Base-by-base conservation (phyloP, 306 rosid species). In the Vicia villosa region DNA sequence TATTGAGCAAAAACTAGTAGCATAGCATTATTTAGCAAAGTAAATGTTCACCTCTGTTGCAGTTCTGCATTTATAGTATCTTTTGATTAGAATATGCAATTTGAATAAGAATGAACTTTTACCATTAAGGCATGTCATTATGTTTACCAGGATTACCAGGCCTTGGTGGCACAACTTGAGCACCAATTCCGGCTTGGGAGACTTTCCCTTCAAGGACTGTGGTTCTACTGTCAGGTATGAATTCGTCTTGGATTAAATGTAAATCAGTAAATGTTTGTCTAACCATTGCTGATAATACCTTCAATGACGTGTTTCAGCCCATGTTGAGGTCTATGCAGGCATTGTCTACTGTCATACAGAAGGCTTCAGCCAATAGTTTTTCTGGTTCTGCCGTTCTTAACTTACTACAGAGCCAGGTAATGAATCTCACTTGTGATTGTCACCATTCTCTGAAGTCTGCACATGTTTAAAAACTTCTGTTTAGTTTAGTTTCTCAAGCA, bases 81-180 rank as follows among this genome's bases (percentile, higher is more conserved):
- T 75, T 73, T 57, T 14, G 75, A 32, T 70, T 22, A 52, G 11
- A 64, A 41, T 74, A 38, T 70, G 24, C 61, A 69, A 46, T 77
- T 68, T 62, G 63, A 73, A 70, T 55, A 62, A 32, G 56, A 46
- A 22, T 66, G 62, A 58, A 9, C 75, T 76, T 69, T 59, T 70
- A 69, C 50, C 50, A n/a, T 50, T 5, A 13, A 40, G 30, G 24
- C 37, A 66, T 49, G 41, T 21, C 37, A 65, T 41, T 69, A 75
- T 36, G 56, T 78, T 55, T 51, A 65, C 78, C 82, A 90, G 98
- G 98, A 93, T 87, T 93, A 93, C 82, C 94, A 88, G 79, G 90
- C 96, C 73, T 83, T 93, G 97, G 97, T 93, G 81, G 97, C 98
- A 50, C 98, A 93, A 69, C 94, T 93, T 15, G 98, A 93, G 77